Evolutionary conservation across 805 yeast species (phyloP).

Genomic region (Naumovozyma dairenensis): DNA sequence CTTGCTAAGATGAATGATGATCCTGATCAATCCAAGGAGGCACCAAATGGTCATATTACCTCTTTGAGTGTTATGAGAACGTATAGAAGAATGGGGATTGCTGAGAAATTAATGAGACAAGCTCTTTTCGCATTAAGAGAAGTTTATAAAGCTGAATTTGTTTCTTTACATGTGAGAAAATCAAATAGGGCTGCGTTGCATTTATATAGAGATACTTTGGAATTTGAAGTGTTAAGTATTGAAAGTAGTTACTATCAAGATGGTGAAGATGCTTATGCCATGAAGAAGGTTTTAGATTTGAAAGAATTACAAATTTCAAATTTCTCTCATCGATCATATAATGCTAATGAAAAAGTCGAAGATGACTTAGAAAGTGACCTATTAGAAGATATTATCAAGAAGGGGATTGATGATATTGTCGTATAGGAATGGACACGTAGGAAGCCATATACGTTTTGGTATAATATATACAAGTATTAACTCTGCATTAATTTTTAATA

Average conservation of each 20-base stretch:
- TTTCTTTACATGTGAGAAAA: constrained; percentile 86
- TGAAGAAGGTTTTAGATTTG: constrained; percentile 61
- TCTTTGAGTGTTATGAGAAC: constrained; percentile 92
- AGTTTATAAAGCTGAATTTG: constrained; percentile 70
- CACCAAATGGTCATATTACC: constrained; percentile 90
- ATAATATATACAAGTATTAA: no score
- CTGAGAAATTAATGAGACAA: constrained; percentile 84
- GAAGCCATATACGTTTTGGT: no score
- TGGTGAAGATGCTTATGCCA: constrained; percentile 95
- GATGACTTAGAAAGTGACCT: constrained; percentile 50
- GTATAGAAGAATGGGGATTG: constrained; percentile 89
- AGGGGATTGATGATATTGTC: constrained; percentile 14
- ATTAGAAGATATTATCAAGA: constrained; percentile 28
- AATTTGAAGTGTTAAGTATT: constrained; percentile 71
- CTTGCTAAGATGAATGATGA: constrained; percentile 96
- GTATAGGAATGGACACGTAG: constrained; percentile 6
- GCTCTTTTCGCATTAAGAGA: constrained; percentile 72
- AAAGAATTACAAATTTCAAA: constrained; percentile 53
- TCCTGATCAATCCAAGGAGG: constrained; percentile 60
- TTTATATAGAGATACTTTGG: constrained; percentile 74
- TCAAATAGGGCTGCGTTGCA: constrained; percentile 91
- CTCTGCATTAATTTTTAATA: no score
- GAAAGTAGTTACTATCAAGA: constrained; percentile 91
- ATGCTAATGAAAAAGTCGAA: constrained; percentile 27
- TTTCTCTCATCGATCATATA: constrained; percentile 32